Conservation (phyloP, 2,329 filamentous ascomycete species). For the Alternaria sp. region DNA sequence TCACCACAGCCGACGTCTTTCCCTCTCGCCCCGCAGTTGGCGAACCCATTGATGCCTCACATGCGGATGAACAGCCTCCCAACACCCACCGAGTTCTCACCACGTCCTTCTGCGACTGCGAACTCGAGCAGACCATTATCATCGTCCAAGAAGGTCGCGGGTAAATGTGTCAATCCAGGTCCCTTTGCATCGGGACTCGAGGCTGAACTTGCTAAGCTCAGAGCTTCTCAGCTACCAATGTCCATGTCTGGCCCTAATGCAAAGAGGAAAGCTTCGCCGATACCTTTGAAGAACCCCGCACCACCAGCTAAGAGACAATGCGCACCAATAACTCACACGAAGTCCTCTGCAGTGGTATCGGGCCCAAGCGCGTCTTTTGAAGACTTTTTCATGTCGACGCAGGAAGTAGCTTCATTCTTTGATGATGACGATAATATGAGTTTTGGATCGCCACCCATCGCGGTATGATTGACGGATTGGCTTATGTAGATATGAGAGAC, state of each 20-base stretch:
- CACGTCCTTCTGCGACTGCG: not conserved
- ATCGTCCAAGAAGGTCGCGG: slow-evolving; percentile 6
- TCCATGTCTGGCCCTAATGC: not conserved
- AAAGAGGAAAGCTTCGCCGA: slow-evolving; percentile 1
- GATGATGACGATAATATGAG: slow-evolving; percentile 29
- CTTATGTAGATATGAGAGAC: not conserved
- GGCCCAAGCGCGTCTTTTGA: slow-evolving; percentile 1
- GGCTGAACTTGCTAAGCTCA: slow-evolving; percentile 4
- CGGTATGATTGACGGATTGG: slow-evolving; percentile 12
- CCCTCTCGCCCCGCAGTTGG: not conserved
- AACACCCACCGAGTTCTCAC: not conserved
- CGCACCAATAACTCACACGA: not conserved
- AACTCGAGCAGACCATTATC: not conserved
- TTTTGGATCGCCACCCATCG: slow-evolving; percentile 30
- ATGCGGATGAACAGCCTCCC: not conserved
- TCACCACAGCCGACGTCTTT: not conserved
- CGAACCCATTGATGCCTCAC: not conserved
- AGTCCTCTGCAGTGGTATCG: not conserved
- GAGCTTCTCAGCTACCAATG: slow-evolving; percentile 7
- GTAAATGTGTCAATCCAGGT: slow-evolving; percentile 7
- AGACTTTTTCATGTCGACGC: slow-evolving; percentile 34
- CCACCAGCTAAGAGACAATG: not conserved
- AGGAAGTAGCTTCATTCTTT: slow-evolving; percentile 35
- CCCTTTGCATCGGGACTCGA: slow-evolving; percentile 6
- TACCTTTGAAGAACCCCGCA: not conserved